These are phyloP conservation scores for Neurospora cerealis DNA, from an alignment of 495 filamentous ascomycete species.

Conservation along the genomic window DNA sequence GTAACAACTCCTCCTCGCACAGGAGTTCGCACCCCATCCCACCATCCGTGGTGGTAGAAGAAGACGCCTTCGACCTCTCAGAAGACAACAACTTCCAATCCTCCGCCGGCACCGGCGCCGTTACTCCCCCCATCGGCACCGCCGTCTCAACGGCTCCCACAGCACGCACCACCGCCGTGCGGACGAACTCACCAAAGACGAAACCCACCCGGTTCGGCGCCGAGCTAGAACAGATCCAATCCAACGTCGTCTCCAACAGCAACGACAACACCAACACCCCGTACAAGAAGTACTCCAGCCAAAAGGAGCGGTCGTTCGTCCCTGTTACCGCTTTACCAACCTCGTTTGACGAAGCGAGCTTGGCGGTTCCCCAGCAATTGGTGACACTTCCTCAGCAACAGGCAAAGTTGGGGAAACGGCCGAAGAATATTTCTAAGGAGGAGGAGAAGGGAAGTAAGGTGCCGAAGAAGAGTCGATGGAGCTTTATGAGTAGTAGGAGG, in stretches of 20 bases:
- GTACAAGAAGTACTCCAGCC: neutral
- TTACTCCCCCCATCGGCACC: neutral
- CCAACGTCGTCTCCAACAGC: constrained; percentile 1
- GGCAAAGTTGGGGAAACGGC: constrained; percentile 15
- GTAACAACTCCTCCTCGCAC: neutral
- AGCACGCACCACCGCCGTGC: neutral
- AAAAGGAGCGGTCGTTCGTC: constrained; percentile 3
- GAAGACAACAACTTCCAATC: neutral
- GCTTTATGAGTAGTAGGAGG: constrained; percentile 12
- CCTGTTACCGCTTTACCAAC: constrained; percentile 7
- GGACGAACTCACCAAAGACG: constrained; percentile 5
- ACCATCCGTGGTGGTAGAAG: neutral
- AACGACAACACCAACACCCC: neutral
- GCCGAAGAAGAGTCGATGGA: constrained; percentile 19
- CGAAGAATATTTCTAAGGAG: constrained; percentile 6
- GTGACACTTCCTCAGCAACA: neutral
- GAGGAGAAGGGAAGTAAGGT: constrained; percentile 1
- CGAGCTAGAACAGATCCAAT: constrained; percentile 16
- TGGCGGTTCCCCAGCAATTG: constrained; percentile 5
- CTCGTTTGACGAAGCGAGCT: constrained; percentile 8
- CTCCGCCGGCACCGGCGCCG: neutral
- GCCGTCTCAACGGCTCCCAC: neutral
- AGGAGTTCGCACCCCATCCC: neutral
- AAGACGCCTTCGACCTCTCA: neutral
- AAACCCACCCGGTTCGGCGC: constrained; percentile 7